Conservation (phyloP, 176 grass and related monocot species). For the Canna indica region DNA sequence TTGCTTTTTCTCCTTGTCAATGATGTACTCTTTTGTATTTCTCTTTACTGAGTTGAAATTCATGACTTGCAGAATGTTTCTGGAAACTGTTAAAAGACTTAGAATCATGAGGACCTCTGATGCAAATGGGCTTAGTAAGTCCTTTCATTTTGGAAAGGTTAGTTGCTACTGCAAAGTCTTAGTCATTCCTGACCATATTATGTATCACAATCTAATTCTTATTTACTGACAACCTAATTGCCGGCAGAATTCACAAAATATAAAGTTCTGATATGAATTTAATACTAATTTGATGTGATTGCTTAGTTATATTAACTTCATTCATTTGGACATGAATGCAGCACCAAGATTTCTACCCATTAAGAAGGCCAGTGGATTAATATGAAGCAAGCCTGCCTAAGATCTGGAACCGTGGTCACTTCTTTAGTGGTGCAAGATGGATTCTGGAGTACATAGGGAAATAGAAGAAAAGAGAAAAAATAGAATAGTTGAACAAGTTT, state of each 20-base stretch:
- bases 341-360: conserved; percentile 4
- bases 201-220: background rate
- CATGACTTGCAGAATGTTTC: conserved; percentile 30
- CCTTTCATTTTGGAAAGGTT: background rate
- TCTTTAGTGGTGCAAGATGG: background rate
- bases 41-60: background rate
- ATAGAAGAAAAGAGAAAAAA: background rate
- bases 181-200: background rate
- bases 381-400: background rate
- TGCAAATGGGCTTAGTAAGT: conserved; percentile 21
- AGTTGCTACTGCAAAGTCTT: background rate
- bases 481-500: background rate
- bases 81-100: conserved; percentile 33
- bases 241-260: background rate
- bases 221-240: background rate
- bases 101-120: conserved; percentile 42
- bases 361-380: background rate
- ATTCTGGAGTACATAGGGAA: background rate
- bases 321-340: background rate
- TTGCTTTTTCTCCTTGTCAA: background rate
- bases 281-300: background rate
- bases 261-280: background rate
- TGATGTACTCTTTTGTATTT: background rate
- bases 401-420: background rate
- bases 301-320: background rate